Evolutionary conservation across 2,329 filamentous ascomycete species (phyloP).

Genomic region (Colletotrichum gloeosporioides): DNA sequence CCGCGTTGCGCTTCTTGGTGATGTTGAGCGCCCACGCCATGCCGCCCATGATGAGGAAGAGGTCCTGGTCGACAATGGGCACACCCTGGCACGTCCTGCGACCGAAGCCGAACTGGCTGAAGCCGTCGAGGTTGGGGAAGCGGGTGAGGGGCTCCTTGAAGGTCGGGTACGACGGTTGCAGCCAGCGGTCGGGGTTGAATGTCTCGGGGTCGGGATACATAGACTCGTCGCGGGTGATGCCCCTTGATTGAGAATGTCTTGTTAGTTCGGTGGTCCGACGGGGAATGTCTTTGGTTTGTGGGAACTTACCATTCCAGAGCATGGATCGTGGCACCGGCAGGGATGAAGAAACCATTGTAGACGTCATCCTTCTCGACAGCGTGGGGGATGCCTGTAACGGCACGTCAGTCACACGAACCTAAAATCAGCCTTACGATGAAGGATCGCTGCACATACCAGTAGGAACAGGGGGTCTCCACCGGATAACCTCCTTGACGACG

Average conservation of each 20-base stretch:
- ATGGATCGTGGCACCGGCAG: conserved; percentile 56
- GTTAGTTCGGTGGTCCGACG: background rate
- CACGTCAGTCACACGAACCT: conserved; percentile 25
- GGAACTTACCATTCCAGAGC: conserved; percentile 32
- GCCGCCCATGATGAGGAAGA: conserved; percentile 45
- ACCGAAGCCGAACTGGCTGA: conserved; percentile 58
- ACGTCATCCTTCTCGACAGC: conserved; percentile 55
- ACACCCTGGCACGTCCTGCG: conserved; percentile 52
- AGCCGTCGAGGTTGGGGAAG: conserved; percentile 45
- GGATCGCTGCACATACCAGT: conserved; percentile 43
- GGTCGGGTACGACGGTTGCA: conserved; percentile 41
- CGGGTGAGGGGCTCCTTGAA: conserved; percentile 44
- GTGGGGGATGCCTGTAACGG: conserved; percentile 48
- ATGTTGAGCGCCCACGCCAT: conserved; percentile 42
- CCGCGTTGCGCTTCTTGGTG: conserved; percentile 31
- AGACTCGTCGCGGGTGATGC: conserved; percentile 49
- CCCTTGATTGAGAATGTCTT: conserved; percentile 33
- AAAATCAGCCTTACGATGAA: background rate
- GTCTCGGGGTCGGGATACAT: conserved; percentile 42
- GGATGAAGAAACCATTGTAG: conserved; percentile 58
- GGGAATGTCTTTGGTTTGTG: background rate
- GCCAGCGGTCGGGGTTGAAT: conserved; percentile 46
- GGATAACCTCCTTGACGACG: conserved; percentile 48
- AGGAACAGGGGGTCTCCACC: conserved; percentile 61
- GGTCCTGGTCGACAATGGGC: conserved; percentile 46